Base-by-base conservation (phyloP, 805 yeast species). In the Candida oleophila region DNA sequence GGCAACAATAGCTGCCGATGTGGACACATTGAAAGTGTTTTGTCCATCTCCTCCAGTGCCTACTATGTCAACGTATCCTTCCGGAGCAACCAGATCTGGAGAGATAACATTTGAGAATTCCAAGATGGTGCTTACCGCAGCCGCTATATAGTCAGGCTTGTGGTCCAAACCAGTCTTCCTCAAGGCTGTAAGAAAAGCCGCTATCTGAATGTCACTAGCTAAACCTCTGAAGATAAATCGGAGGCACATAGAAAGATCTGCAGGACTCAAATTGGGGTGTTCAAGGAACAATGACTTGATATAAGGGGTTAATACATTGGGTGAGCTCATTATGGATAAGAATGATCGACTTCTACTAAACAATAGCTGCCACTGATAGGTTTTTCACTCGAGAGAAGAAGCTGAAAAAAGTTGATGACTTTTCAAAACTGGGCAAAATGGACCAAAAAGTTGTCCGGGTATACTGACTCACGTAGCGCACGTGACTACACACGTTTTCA, bases 11-110 rank as follows among this genome's bases (percentile, higher is more conserved):
- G 97, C 97, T 1, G 97, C 76, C 2, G 97, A 88, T 0, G 99
- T 94, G 14, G 96, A 86, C 2, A 94, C 99, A 56, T 94, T 94
- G 71, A 94, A 94, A 0, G 99, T 94, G 62, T 94, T 86, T 61
- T 94, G 96, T 1, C 97, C 97, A 62, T 94, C 99, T 14, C 99
- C 99, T 22, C 99, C 99, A 0, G 99, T 94, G 1, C 99, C 99
- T 4, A 94, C 99, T 25, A 94, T 88, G 64, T 94, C 99, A 4
- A 85, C 74, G 54, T 78, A 85, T 0, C 86, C 86, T 1, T 63
- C 65, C 1, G 68, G 56, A 35, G 77, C 78, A 12, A 79, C 77
- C 1, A 59, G 54, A 5, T 66, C 56, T 2, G 74, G 62, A 8
- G 75, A 69, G n/a, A 89, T 78, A 9, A 71, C 54, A 42, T 76